Percentiles rank a stretch among this genome's conserved stretches.
Evolutionary conservation across 495 filamentous ascomycete species (phyloP).

Genomic region (Aspergillus sclerotiicarbonarius): DNA sequence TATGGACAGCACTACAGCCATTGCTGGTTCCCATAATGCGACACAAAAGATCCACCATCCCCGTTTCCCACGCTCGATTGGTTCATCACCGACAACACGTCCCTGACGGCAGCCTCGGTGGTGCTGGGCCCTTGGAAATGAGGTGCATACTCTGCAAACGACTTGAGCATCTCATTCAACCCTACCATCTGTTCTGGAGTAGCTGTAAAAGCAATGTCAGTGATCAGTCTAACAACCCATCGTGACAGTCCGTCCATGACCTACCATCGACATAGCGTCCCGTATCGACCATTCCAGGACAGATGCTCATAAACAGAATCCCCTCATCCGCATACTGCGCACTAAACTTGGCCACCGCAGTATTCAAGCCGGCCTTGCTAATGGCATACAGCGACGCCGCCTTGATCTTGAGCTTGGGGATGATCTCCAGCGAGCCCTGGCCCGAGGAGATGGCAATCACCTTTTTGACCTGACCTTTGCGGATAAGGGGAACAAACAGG

Average conservation of each 20-base stretch:
- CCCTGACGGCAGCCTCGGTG: slow-evolving; percentile 40
- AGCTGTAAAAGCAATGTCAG: slow-evolving; percentile 22
- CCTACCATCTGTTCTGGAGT: slow-evolving; percentile 35
- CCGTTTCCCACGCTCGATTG: slow-evolving; percentile 48
- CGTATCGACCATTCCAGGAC: slow-evolving; percentile 47
- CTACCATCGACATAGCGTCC: slow-evolving; percentile 25
- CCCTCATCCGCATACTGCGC: slow-evolving; percentile 51
- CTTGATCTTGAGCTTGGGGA: slow-evolving; percentile 29
- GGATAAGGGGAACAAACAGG: slow-evolving; percentile 52
- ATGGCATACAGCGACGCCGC: slow-evolving; percentile 30
- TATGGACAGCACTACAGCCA: no score
- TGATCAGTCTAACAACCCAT: not conserved
- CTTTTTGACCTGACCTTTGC: slow-evolving; percentile 51
- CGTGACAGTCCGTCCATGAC: slow-evolving; percentile 1
- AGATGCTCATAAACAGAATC: slow-evolving; percentile 49
- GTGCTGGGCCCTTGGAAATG: slow-evolving; percentile 47
- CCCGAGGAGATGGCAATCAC: slow-evolving; percentile 53
- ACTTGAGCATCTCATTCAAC: slow-evolving; percentile 26
- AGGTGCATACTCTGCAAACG: slow-evolving; percentile 44
- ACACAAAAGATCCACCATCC: slow-evolving; percentile 51
- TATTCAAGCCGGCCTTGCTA: slow-evolving; percentile 47
- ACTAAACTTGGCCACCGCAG: slow-evolving; percentile 45
- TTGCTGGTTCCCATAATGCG: slow-evolving; percentile 53
- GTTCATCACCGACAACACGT: slow-evolving; percentile 36
- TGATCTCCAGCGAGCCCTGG: slow-evolving; percentile 45